Evolutionary conservation across 1,284 basidiomycete genomes (phyloP).

Genomic region (Caloboletus firmus): DNA sequence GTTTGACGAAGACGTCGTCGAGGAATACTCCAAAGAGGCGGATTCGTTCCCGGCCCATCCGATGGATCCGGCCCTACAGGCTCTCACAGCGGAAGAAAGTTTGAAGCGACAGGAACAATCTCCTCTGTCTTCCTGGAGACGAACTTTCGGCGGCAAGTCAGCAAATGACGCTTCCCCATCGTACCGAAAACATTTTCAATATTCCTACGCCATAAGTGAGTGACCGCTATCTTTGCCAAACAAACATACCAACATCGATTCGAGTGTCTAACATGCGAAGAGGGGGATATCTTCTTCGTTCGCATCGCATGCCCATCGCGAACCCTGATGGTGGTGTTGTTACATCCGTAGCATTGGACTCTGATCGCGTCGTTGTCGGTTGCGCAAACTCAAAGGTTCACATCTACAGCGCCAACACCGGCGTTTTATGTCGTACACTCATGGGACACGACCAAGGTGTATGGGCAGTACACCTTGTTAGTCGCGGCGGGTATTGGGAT

Average conservation of each 20-base stretch:
- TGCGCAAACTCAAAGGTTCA: slow-evolving; percentile 89
- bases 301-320: slow-evolving; percentile 62
- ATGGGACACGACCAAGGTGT: slow-evolving; percentile 88
- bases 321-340: slow-evolving; percentile 72
- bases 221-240: slow-evolving; percentile 12
- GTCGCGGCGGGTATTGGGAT: slow-evolving; percentile 44
- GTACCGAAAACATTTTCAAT: slow-evolving; percentile 74
- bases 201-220: slow-evolving; percentile 74
- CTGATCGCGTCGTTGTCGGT: slow-evolving; percentile 86
- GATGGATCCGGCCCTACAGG: slow-evolving; percentile 43
- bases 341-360: slow-evolving; percentile 85
- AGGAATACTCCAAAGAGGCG: slow-evolving; percentile 31
- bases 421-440: slow-evolving; percentile 76
- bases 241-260: slow-evolving; percentile 1
- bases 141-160: slow-evolving; percentile 17
- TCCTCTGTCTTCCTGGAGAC: slow-evolving; percentile 25
- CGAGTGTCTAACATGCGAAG: slow-evolving; percentile 84
- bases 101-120: slow-evolving; percentile 26
- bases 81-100: slow-evolving; percentile 38
- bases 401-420: slow-evolving; percentile 82
- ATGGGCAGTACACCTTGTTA: slow-evolving; percentile 85
- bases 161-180: slow-evolving; percentile 41
- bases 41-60: slow-evolving; percentile 36
- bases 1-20: slow-evolving; percentile 12
- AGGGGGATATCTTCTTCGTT: slow-evolving; percentile 75